Evolutionary conservation across 495 filamentous ascomycete genomes (phyloP).

Genomic region (Penicillium salamii): DNA sequence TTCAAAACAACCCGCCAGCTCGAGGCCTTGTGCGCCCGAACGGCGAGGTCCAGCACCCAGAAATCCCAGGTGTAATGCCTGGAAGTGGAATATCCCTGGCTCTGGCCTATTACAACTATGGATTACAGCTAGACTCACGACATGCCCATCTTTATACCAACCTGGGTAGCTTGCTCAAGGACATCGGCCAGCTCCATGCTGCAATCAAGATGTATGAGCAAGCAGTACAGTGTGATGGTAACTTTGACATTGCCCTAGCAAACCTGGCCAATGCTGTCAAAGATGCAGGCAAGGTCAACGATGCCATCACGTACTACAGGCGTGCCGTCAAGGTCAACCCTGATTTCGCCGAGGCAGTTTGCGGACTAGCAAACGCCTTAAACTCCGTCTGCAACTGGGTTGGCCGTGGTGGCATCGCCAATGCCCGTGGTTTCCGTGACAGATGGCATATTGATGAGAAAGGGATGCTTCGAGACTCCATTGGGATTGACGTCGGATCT

Average conservation of each 20-base stretch:
- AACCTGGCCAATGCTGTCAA: constrained; percentile 98
- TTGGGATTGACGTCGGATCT: constrained; percentile 52
- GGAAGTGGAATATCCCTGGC: constrained; percentile 88
- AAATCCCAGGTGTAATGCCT: constrained; percentile 76
- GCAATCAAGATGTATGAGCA: constrained; percentile 98
- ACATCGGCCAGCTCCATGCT: constrained; percentile 87
- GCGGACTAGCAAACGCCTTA: constrained; percentile 90
- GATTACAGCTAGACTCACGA: constrained; percentile 72
- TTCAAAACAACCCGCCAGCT: constrained; percentile 70
- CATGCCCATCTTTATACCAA: constrained; percentile 99
- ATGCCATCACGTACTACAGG: constrained; percentile 90
- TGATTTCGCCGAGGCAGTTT: constrained; percentile 96
- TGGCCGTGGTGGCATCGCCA: constrained; percentile 80
- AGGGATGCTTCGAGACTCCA: constrained; percentile 78
- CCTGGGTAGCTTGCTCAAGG: constrained; percentile 90
- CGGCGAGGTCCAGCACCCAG: constrained; percentile 40
- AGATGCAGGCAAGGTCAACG: constrained; percentile 86
- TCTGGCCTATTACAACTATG: constrained; percentile 92
- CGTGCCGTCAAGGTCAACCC: constrained; percentile 88
- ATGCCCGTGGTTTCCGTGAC: constrained; percentile 69
- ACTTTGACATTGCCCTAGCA: constrained; percentile 94
- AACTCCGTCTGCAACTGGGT: constrained; percentile 97
- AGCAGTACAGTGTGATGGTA: constrained; percentile 84
- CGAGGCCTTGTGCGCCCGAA: constrained; percentile 32
- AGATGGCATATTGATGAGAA: constrained; percentile 92